These are phyloP conservation scores for Melanogaster broomeanus DNA, from an alignment of 768 basidiomycete genomes.

Conservation along the genomic window DNA sequence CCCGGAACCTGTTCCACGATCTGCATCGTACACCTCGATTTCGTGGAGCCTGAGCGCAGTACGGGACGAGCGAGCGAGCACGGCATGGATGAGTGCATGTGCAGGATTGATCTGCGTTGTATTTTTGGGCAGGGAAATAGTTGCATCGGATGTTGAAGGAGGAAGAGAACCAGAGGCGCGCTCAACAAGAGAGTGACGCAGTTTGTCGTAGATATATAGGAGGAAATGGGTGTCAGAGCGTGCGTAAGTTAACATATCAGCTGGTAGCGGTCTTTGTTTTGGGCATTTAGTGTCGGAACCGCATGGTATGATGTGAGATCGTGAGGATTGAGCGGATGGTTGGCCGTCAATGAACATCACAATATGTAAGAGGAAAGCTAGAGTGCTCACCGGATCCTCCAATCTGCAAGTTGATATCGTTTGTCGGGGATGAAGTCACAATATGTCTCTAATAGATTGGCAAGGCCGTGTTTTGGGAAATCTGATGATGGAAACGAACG, in stretches of 20 bases:
- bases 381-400: conserved; percentile 78
- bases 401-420: conserved; percentile 95
- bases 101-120: conserved; percentile 17
- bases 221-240: conserved; percentile 97
- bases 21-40: conserved; percentile 68
- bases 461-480: conserved; percentile 82
- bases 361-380: neutral
- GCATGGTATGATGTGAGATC: no score
- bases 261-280: conserved; percentile 64
- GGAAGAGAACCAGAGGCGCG: conserved; percentile 42
- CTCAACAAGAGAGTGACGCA: conserved; percentile 86
- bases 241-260: conserved; percentile 91
- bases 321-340: neutral
- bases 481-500: conserved; percentile 42
- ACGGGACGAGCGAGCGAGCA: conserved; percentile 71
- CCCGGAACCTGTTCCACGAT: conserved; percentile 59
- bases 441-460: conserved; percentile 82
- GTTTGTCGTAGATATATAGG: conserved; percentile 87
- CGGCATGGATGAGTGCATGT: conserved; percentile 55
- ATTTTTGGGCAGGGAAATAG: neutral
- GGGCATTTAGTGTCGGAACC: neutral
- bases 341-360: neutral
- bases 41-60: conserved; percentile 75
- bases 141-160: conserved; percentile 19
- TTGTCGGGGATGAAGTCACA: conserved; percentile 93